Percentiles rank a stretch among this genome's conserved stretches.
Evolutionary conservation across 805 yeast genomes (phyloP).

Genomic region (Yamadazyma sp.): DNA sequence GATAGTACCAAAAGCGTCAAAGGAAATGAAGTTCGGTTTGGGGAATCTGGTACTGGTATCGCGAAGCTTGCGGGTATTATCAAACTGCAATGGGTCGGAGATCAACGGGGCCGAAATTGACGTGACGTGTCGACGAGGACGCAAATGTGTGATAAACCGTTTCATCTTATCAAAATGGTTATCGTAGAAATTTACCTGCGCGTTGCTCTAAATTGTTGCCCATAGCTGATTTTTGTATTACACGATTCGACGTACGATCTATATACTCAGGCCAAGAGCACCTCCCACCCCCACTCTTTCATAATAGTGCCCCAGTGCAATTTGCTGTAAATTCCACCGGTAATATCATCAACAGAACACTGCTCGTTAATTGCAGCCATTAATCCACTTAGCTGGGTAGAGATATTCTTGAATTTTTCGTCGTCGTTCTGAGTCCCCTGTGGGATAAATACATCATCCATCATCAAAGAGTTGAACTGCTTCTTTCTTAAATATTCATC

Average conservation of each 20-base stretch:
- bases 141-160: too few relatives aligned
- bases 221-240: too few relatives aligned
- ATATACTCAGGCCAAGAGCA: conserved; percentile 47
- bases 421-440: conserved; percentile 19
- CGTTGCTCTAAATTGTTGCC: too few relatives aligned
- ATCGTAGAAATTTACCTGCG: too few relatives aligned
- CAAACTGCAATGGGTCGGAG: conserved; percentile 26
- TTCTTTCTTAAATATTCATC: conserved; percentile 39
- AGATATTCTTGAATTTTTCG: conserved; percentile 24
- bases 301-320: conserved; percentile 69
- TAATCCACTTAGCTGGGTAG: conserved; percentile 38
- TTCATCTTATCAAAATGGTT: too few relatives aligned
- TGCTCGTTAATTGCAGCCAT: conserved; percentile 40
- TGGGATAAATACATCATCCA: conserved; percentile 17
- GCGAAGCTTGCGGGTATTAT: conserved; percentile 24
- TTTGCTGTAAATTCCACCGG: conserved; percentile 46
- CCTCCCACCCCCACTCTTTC: conserved; percentile 80
- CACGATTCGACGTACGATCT: too few relatives aligned
- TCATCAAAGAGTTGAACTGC: conserved; percentile 16
- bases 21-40: conserved; percentile 52
- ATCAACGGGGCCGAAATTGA: conserved; percentile 10
- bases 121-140: too few relatives aligned
- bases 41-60: conserved; percentile 28
- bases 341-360: conserved; percentile 29
- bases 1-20: conserved; percentile 70